Evolutionary conservation across 2,329 filamentous ascomycete genomes (phyloP).

Genomic region (Paecilomyces sp.): DNA sequence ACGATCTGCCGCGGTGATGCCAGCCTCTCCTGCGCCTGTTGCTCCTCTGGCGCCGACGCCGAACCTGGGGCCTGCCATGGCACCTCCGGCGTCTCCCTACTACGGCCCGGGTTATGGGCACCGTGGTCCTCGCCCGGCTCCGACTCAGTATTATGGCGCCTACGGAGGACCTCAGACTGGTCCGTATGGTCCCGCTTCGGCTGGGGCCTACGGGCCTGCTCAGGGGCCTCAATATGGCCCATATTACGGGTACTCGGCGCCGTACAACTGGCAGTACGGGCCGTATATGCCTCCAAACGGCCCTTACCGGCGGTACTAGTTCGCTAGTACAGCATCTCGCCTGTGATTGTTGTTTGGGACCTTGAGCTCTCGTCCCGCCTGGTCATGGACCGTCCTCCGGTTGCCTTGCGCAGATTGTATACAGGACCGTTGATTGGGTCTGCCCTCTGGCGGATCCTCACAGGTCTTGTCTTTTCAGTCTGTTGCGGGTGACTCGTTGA

Average conservation of each 20-base stretch:
- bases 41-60: neutral
- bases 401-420: neutral
- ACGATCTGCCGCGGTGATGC: neutral
- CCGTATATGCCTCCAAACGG: slow-evolving; percentile 1
- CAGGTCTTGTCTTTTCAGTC: neutral
- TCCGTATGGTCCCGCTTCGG: neutral
- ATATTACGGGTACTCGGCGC: neutral
- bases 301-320: neutral
- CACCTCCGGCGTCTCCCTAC: neutral
- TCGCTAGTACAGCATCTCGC: neutral
- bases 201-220: neutral
- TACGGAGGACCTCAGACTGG: neutral
- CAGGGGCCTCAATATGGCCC: neutral
- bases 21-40: neutral
- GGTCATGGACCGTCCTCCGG: neutral
- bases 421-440: neutral
- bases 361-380: neutral
- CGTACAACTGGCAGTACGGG: neutral
- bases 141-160: neutral
- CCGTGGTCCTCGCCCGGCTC: neutral
- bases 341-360: neutral
- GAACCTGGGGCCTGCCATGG: neutral
- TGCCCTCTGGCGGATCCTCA: neutral
- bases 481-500: neutral
- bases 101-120: neutral